phyloP scores from a whole-genome alignment of 805 yeast species.

The Ogataea corticis region DNA sequence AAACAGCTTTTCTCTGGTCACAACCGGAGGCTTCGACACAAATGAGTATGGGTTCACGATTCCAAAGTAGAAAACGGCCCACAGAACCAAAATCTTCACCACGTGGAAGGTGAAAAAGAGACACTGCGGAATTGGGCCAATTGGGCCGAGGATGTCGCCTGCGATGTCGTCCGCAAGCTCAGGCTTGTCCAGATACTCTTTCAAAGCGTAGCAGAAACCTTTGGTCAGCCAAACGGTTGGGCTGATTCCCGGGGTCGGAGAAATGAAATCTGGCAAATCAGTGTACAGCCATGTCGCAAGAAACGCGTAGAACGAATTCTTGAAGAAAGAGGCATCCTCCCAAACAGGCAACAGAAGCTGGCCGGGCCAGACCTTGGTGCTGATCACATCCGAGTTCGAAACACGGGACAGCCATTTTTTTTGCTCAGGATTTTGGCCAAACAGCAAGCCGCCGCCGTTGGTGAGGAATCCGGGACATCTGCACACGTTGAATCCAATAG shows the following conservation, averaged over 20 bases:
- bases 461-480: slow-evolving; percentile 80
- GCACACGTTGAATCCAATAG: slow-evolving; percentile 63
- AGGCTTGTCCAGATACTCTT: slow-evolving; percentile 37
- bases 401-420: slow-evolving; percentile 45
- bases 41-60: slow-evolving; percentile 72
- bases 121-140: slow-evolving; percentile 52
- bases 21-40: slow-evolving; percentile 36
- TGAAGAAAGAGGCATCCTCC: slow-evolving; percentile 47
- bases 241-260: slow-evolving; percentile 92
- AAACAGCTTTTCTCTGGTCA: slow-evolving; percentile 56
- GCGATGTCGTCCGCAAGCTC: slow-evolving; percentile 47
- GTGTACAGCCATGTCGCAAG: slow-evolving; percentile 81
- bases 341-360: slow-evolving; percentile 81
- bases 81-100: slow-evolving; percentile 58
- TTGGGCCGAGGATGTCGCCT: slow-evolving; percentile 46
- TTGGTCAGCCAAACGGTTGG: slow-evolving; percentile 60
- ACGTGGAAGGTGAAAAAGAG: slow-evolving; percentile 73
- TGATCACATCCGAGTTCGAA: slow-evolving; percentile 50
- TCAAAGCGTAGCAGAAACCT: slow-evolving; percentile 29
- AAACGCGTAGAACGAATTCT: slow-evolving; percentile 39
- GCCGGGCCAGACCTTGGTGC: slow-evolving; percentile 80
- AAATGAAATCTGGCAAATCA: slow-evolving; percentile 83
- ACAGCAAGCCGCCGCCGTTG: slow-evolving; percentile 76
- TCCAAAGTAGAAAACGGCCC: slow-evolving; percentile 63
- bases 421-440: slow-evolving; percentile 57